These are phyloP conservation scores for Sporothrix pseudoabietina DNA, from an alignment of 2,329 filamentous ascomycete genomes.

Conservation along the genomic window DNA sequence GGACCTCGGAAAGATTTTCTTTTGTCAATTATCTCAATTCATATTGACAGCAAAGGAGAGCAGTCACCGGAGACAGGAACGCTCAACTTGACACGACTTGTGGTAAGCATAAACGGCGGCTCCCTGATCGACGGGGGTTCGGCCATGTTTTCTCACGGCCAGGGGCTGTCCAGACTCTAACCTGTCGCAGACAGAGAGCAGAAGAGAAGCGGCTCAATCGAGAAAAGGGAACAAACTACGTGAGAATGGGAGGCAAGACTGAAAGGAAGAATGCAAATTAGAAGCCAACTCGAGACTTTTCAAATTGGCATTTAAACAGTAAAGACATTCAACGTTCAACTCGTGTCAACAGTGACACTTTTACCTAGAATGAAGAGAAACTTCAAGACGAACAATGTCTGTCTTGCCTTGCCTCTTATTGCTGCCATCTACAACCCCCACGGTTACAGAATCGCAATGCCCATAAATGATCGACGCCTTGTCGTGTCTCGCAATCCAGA, in stretches of 20 bases:
- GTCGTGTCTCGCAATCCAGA: conserved; percentile 21
- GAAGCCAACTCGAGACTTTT: too few relatives aligned
- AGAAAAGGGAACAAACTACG: not conserved
- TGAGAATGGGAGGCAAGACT: not conserved
- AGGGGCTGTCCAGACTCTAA: not conserved
- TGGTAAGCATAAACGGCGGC: conserved; percentile 22
- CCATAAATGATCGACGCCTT: conserved; percentile 27
- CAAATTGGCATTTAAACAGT: too few relatives aligned
- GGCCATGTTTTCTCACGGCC: not conserved
- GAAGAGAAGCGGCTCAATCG: not conserved
- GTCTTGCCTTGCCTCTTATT: not conserved
- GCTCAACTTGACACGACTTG: conserved; percentile 10
- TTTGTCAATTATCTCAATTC: not conserved
- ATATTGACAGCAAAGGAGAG: not conserved
- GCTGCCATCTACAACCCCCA: not conserved
- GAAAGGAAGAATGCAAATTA: not conserved
- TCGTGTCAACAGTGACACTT: too few relatives aligned
- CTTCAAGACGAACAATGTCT: not conserved
- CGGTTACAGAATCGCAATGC: conserved; percentile 12
- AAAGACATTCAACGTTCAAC: too few relatives aligned
- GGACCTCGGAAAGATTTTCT: too few relatives aligned
- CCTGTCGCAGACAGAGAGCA: not conserved
- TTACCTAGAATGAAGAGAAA: not conserved
- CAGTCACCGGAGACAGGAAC: not conserved
- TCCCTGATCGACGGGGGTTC: conserved; percentile 26